Conservation (phyloP, 2,329 filamentous ascomycete species). For the Colletotrichum costaricense region DNA sequence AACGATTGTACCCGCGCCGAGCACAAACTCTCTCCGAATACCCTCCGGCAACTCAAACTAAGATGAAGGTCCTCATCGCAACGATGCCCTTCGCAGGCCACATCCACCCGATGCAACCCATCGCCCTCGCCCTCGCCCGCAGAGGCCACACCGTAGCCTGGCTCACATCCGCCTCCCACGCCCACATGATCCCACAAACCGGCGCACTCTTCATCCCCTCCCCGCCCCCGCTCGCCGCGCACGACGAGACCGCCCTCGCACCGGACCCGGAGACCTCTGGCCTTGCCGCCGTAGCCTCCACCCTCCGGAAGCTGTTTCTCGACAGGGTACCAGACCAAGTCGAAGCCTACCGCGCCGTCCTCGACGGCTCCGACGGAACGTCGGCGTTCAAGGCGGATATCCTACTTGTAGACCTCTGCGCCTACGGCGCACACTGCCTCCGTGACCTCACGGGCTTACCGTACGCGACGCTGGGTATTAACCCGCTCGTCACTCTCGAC, state of each 20-base stretch:
- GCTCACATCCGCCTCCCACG: conserved; percentile 19
- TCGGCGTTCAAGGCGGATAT: not conserved
- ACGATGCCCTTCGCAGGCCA: conserved; percentile 19
- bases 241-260: not conserved
- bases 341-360: conserved; percentile 1
- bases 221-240: not conserved
- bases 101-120: conserved; percentile 14
- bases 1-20: too few relatives aligned
- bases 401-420: not conserved
- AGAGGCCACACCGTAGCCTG: conserved; percentile 20
- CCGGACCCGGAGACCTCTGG: conserved; percentile 11
- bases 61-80: conserved; percentile 30
- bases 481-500: conserved; percentile 23
- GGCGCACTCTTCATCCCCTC: conserved; percentile 11
- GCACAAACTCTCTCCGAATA: too few relatives aligned
- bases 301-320: conserved; percentile 8
- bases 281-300: conserved; percentile 10
- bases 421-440: conserved; percentile 13
- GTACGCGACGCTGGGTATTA: conserved; percentile 25
- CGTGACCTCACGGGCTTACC: conserved; percentile 4
- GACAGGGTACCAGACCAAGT: conserved; percentile 16
- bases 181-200: not conserved
- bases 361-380: not conserved
- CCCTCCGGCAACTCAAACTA: accelerated
- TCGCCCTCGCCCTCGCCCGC: conserved; percentile 15